A percentile compares a stretch with the other conserved stretches of the same genome.
phyloP scores from a whole-genome alignment of 192 early-diverging fungal species.

The Haplosporangium gracile region DNA sequence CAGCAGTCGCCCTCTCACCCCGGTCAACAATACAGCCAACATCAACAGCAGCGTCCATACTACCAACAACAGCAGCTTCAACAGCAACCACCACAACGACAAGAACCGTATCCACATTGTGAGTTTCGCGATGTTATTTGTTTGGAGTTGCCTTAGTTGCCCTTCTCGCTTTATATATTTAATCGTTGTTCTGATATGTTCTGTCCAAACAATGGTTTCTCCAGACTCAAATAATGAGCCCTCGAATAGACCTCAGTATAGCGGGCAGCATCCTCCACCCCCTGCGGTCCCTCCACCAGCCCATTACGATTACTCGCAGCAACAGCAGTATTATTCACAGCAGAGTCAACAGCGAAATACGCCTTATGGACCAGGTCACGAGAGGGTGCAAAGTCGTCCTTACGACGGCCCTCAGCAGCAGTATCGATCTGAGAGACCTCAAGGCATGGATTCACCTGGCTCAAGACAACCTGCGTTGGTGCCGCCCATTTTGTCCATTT shows the following conservation, averaged over 20 bases:
- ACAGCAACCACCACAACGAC: not conserved
- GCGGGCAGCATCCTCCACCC: conserved; percentile 3
- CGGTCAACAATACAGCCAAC: conserved; percentile 1
- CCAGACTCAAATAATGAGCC: conserved; percentile 5
- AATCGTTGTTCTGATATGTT: not conserved
- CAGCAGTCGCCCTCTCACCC: not conserved
- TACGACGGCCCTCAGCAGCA: conserved; percentile 1
- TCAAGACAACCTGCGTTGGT: conserved; percentile 9
- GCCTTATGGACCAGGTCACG: not conserved
- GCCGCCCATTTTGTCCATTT: conserved; percentile 39
- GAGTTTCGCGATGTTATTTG: conserved; percentile 6
- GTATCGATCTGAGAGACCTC: not conserved
- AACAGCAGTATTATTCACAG: not conserved
- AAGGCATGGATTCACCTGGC: conserved; percentile 1
- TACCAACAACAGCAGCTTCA: not conserved
- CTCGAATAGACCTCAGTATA: not conserved
- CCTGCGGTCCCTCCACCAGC: not conserved
- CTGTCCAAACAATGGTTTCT: not conserved
- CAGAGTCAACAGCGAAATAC: not conserved
- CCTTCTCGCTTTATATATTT: not conserved
- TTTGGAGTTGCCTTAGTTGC: not conserved
- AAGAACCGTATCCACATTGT: conserved; percentile 18
- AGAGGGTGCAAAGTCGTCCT: not conserved
- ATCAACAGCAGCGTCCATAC: not conserved
- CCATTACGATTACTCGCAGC: conserved; percentile 3